Conservation (phyloP, 371 early-diverging fungal species). For the Mortierella polycephala region DNA sequence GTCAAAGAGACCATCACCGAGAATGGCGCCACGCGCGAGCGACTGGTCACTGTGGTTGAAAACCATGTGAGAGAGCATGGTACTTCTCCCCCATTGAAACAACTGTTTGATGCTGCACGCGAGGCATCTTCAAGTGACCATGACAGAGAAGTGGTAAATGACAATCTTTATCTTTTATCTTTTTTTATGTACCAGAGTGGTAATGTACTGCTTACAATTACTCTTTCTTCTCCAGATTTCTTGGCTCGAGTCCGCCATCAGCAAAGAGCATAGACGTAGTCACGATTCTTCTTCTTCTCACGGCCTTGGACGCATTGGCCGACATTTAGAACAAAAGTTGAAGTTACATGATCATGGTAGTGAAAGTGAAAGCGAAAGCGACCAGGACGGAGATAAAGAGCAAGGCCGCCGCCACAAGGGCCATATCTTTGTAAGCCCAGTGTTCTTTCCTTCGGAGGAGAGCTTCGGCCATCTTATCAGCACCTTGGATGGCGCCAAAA, state of each 20-base stretch:
- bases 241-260: slow-evolving; percentile 33
- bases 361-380: neutral
- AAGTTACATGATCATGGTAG: neutral
- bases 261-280: neutral
- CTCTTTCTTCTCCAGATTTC: slow-evolving; percentile 30
- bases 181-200: slow-evolving; percentile 47
- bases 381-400: slow-evolving; percentile 10
- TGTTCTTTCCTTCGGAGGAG: slow-evolving; percentile 64
- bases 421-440: slow-evolving; percentile 60
- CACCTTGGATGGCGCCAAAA: slow-evolving; percentile 59
- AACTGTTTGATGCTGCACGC: slow-evolving; percentile 54
- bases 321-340: neutral
- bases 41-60: slow-evolving; percentile 24
- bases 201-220: neutral
- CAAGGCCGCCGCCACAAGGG: slow-evolving; percentile 2
- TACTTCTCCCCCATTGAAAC: slow-evolving; percentile 24
- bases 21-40: slow-evolving; percentile 10
- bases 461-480: slow-evolving; percentile 56
- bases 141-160: slow-evolving; percentile 51
- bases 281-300: slow-evolving; percentile 1
- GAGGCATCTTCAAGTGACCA: slow-evolving; percentile 51
- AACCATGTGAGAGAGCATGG: slow-evolving; percentile 31
- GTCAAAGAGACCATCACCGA: slow-evolving; percentile 19
- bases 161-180: slow-evolving; percentile 33
- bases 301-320: neutral